Evolutionary conservation across 2,329 filamentous ascomycete genomes (phyloP).

Genomic region (Phyllosticta paracitricarpa): DNA sequence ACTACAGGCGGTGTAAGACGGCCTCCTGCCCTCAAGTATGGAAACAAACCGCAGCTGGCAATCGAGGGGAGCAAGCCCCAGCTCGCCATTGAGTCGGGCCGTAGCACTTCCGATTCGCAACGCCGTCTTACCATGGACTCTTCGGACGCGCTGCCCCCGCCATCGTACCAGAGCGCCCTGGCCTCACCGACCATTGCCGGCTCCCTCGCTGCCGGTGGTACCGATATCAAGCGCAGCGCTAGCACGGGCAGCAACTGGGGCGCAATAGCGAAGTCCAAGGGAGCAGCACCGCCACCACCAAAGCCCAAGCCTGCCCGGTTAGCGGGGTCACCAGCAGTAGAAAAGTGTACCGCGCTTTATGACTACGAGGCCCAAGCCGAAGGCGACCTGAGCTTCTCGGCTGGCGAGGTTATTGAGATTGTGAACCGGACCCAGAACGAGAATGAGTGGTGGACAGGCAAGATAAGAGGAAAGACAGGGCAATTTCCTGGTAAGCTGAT

Average conservation of each 20-base stretch:
- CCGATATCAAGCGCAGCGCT: constrained; percentile 21
- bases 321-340: constrained; percentile 52
- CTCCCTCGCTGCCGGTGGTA: constrained; percentile 12
- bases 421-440: constrained; percentile 71
- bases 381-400: constrained; percentile 81
- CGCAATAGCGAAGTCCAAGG: constrained; percentile 37
- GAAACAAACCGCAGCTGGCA: constrained; percentile 22
- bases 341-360: constrained; percentile 84
- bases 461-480: constrained; percentile 66
- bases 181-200: constrained; percentile 18
- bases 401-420: constrained; percentile 87
- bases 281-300: constrained; percentile 39
- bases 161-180: constrained; percentile 26
- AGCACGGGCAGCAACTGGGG: constrained; percentile 27
- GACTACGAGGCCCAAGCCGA: constrained; percentile 95
- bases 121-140: constrained; percentile 23
- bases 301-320: constrained; percentile 61
- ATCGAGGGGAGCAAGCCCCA: constrained; percentile 24
- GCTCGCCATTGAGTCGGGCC: constrained; percentile 23
- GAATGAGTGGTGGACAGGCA: constrained; percentile 96
- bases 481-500: constrained; percentile 75
- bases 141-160: constrained; percentile 28
- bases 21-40: constrained; percentile 28
- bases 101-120: constrained; percentile 14
- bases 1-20: constrained; percentile 57